A percentile compares a stretch with the other conserved stretches of the same genome.
phyloP scores from a whole-genome alignment of 768 basidiomycete genomes.

The Baorangia bicolor region DNA sequence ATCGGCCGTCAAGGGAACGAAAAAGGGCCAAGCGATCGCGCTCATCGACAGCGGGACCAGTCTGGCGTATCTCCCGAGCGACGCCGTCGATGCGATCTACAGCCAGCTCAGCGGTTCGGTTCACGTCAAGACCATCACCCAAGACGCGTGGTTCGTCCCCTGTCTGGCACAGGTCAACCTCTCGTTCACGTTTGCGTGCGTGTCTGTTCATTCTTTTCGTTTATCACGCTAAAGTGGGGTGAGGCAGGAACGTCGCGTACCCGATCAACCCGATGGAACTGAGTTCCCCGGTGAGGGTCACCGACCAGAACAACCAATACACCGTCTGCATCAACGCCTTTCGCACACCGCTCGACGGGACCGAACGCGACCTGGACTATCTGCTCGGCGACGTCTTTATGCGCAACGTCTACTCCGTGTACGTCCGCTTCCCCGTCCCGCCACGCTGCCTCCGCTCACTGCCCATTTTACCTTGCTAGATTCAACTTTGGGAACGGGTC shows the following conservation, averaged over 20 bases:
- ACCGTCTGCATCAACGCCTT: conserved; percentile 41
- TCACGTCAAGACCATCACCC: conserved; percentile 26
- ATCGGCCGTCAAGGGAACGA: conserved; percentile 32
- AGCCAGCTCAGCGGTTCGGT: conserved; percentile 37
- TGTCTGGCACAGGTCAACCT: conserved; percentile 31
- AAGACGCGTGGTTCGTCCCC: conserved; percentile 40
- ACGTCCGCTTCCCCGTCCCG: not conserved
- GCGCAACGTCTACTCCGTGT: conserved; percentile 48
- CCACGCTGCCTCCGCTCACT: not conserved
- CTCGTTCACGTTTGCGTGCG: conserved; percentile 24
- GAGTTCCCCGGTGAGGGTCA: conserved; percentile 29
- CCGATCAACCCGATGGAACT: conserved; percentile 48
- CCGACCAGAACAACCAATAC: conserved; percentile 30
- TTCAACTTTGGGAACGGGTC: conserved; percentile 43
- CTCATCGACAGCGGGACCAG: conserved; percentile 48
- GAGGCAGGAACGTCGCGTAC: conserved; percentile 29
- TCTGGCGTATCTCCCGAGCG: conserved; percentile 34
- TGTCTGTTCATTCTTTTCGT: not conserved
- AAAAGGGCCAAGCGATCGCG: conserved; percentile 33
- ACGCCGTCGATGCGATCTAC: conserved; percentile 40
- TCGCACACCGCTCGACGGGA: conserved; percentile 27
- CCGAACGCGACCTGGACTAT: conserved; percentile 35
- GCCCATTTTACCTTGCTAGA: conserved; percentile 19
- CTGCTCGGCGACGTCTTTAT: conserved; percentile 45
- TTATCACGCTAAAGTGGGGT: no score